phyloP scores from a whole-genome alignment of 768 basidiomycete genomes.

The Russula compacta region DNA sequence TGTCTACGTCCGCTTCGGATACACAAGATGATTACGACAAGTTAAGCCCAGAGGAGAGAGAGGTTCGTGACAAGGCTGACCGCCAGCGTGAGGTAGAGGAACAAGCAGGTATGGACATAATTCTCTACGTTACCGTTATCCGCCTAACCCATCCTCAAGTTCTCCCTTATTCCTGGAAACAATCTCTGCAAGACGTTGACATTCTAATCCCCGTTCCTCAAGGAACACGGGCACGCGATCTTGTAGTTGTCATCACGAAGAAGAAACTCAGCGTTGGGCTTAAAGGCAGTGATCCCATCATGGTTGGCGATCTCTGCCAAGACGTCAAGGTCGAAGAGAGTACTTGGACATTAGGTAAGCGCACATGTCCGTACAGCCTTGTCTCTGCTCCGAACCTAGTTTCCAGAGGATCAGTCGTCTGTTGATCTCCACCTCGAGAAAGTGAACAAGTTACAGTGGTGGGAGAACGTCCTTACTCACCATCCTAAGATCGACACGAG shows the following conservation, averaged over 20 bases:
- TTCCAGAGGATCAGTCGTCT: conserved; percentile 64
- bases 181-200: conserved; percentile 82
- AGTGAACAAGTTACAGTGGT: conserved; percentile 85
- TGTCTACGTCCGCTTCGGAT: conserved; percentile 5
- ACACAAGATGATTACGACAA: conserved; percentile 56
- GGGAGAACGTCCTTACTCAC: conserved; percentile 92
- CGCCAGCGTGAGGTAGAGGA: conserved; percentile 64
- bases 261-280: conserved; percentile 75
- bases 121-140: conserved; percentile 20
- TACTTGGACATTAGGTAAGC: conserved; percentile 88
- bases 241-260: conserved; percentile 68
- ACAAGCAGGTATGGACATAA: conserved; percentile 62
- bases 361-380: conserved; percentile 12
- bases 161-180: conserved; percentile 87
- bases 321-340: conserved; percentile 96
- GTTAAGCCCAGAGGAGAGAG: conserved; percentile 66
- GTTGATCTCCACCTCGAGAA: conserved; percentile 80
- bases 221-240: conserved; percentile 75
- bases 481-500: conserved; percentile 95
- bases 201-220: conserved; percentile 75
- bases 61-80: conserved; percentile 59
- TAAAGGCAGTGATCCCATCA: conserved; percentile 77
- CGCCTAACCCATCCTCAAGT: conserved; percentile 34
- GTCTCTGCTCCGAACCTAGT: background rate
- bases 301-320: conserved; percentile 86